Conservation (phyloP, 1,284 basidiomycete species). For the Wolfiporia cocos region DNA sequence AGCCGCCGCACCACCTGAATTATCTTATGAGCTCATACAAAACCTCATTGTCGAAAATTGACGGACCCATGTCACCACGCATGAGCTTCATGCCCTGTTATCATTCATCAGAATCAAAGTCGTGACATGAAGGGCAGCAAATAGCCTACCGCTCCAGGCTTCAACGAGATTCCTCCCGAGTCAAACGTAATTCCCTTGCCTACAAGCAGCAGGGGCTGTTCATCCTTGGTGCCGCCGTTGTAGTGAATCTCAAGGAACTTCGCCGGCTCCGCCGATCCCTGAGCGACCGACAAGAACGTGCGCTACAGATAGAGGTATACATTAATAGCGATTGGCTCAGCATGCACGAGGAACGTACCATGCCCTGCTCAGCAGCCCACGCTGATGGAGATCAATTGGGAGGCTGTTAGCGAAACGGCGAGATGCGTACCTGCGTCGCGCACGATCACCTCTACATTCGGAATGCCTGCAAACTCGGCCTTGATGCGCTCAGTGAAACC, state of each 20-base stretch:
- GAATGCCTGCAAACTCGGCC: constrained; percentile 61
- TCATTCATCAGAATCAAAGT: constrained; percentile 1
- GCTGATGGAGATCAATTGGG: constrained; percentile 30
- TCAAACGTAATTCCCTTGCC: constrained; percentile 91
- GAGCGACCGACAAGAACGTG: constrained; percentile 84
- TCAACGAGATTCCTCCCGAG: constrained; percentile 86
- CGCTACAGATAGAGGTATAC: constrained; percentile 35
- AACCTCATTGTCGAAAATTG: not conserved
- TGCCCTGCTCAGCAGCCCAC: constrained; percentile 80
- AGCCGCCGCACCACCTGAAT: constrained; percentile 71
- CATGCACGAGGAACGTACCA: constrained; percentile 62
- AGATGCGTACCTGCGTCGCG: constrained; percentile 61
- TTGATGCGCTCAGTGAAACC: constrained; percentile 68
- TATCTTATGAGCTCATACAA: too few relatives aligned
- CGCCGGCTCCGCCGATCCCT: constrained; percentile 78
- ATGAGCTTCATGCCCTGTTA: constrained; percentile 70
- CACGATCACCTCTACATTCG: constrained; percentile 67
- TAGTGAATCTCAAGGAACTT: constrained; percentile 90
- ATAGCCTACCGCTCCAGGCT: constrained; percentile 64
- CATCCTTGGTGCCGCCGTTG: constrained; percentile 60
- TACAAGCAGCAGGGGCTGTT: constrained; percentile 70
- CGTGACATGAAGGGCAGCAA: not conserved
- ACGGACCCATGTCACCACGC: constrained; percentile 76
- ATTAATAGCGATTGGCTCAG: not conserved
- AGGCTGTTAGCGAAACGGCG: not conserved